A percentile compares a stretch with the other conserved stretches of the same genome.
These are phyloP conservation scores for Apiospora aurea DNA, from an alignment of 2,329 filamentous ascomycete species.

Conservation along the genomic window DNA sequence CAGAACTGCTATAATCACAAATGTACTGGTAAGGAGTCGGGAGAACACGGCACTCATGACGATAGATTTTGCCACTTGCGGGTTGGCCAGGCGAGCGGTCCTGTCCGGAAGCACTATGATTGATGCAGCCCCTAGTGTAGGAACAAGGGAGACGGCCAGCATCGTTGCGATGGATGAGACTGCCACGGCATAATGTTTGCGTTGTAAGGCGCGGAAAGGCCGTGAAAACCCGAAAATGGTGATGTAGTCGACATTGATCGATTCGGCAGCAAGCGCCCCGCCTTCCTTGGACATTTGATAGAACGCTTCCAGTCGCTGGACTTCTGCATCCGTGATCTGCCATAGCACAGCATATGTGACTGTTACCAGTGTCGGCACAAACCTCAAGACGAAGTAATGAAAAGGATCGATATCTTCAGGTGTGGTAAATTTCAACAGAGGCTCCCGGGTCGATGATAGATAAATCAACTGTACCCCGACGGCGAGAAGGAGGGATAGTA, in stretches of 20 bases:
- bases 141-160: slow-evolving; percentile 72
- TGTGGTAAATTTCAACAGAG: slow-evolving; percentile 57
- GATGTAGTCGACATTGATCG: slow-evolving; percentile 77
- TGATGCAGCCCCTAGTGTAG: slow-evolving; percentile 70
- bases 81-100: slow-evolving; percentile 47
- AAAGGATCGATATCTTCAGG: slow-evolving; percentile 58
- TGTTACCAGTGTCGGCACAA: slow-evolving; percentile 66
- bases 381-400: slow-evolving; percentile 69
- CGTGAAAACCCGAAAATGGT: slow-evolving; percentile 71
- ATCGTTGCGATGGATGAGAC: slow-evolving; percentile 70
- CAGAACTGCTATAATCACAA: slow-evolving; percentile 64
- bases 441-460: slow-evolving; percentile 52
- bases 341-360: slow-evolving; percentile 70
- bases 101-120: slow-evolving; percentile 64
- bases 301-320: slow-evolving; percentile 71
- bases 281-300: slow-evolving; percentile 68
- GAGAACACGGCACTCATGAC: slow-evolving; percentile 66
- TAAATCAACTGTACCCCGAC: slow-evolving; percentile 62
- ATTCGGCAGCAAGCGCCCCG: slow-evolving; percentile 68
- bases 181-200: slow-evolving; percentile 72
- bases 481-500: slow-evolving; percentile 61
- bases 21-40: slow-evolving; percentile 62
- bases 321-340: slow-evolving; percentile 72
- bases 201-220: slow-evolving; percentile 67
- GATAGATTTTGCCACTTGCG: slow-evolving; percentile 63